Evolutionary conservation across 306 rosid species (phyloP), one percentile per base, ranked within the genome.

Genomic region (Citrullus colocynthis): DNA sequence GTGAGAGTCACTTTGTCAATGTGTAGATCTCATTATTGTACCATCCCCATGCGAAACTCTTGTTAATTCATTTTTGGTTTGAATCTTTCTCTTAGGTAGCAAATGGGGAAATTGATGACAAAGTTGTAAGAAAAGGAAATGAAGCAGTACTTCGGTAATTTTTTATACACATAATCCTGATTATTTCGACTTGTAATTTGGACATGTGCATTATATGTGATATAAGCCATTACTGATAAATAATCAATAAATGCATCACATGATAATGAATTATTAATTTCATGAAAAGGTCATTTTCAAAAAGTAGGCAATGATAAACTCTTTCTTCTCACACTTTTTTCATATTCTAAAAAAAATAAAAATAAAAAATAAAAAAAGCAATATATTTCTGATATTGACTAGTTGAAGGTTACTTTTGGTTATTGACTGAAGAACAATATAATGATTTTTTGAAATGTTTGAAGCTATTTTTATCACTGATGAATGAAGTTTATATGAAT

Each of bases 81-180:
- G 73, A 8, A 44, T n/a, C 64, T 30, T 63, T 45, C 32, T 78
- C 82, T 76, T 80, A 94, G 97, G 92, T 94, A 81, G 96, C 95
- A 34, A 94, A 94, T 86, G 98, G 98, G 70, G 86, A 88, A 79
- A 91, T 91, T 78, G 90, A 92, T 78, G 91, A 86, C 76, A 64
- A 67, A 51, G 84, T 82, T 8, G 98, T 94, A 36, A 89, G 87
- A 85, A 91, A 87, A 81, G 98, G 97, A 90, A 94, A 94, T 84
- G 98, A 94, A 84, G 97, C 97, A 78, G 98, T 90, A 80, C 91
- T 94, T 60, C 84, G 98, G 98, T 92, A 82, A 74, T 76, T 21
- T 56, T 71, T 24, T 12, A 57, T 54, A 7, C 60, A 6, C 4
- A 16, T 4, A 18, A 9, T 74, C 63, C 15, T 28, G 48, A 14